These are phyloP conservation scores for Saccharomyces hybrid DNA, from an alignment of 1,139 yeast genomes.

Conservation along the genomic window DNA sequence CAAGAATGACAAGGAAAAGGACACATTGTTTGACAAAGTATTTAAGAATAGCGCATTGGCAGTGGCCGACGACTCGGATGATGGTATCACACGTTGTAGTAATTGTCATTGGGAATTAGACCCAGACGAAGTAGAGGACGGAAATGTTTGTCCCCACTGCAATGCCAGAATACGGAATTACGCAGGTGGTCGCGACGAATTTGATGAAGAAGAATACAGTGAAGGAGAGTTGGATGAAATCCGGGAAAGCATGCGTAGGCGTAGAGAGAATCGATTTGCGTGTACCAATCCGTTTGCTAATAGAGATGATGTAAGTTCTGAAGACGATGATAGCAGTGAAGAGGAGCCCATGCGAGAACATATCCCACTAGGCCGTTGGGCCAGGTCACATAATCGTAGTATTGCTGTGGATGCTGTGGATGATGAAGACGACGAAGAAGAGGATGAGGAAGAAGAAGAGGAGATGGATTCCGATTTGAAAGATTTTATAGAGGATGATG, in stretches of 20 bases:
- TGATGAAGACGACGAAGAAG: slow-evolving; percentile 8
- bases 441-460: slow-evolving; percentile 7
- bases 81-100: slow-evolving; percentile 74
- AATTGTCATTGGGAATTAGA: slow-evolving; percentile 76
- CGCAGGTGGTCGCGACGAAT: slow-evolving; percentile 6
- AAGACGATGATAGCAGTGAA: slow-evolving; percentile 5
- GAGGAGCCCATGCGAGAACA: slow-evolving; percentile 2
- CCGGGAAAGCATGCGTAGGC: slow-evolving; percentile 17
- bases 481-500: slow-evolving; percentile 19
- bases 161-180: slow-evolving; percentile 16
- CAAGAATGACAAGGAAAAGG: slow-evolving; percentile 34
- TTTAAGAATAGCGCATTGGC: slow-evolving; percentile 45
- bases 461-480: slow-evolving; percentile 19
- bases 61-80: slow-evolving; percentile 54
- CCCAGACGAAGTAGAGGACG: slow-evolving; percentile 19
- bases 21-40: slow-evolving; percentile 40
- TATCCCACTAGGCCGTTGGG: slow-evolving; percentile 1
- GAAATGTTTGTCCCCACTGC: slow-evolving; percentile 21
- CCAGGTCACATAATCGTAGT: slow-evolving; percentile 1
- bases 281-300: slow-evolving; percentile 5
- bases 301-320: background rate
- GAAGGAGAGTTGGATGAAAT: slow-evolving; percentile 24
- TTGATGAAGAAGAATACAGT: slow-evolving; percentile 22
- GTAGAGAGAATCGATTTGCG: slow-evolving; percentile 9
- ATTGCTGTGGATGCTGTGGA: slow-evolving; percentile 4